Evolutionary conservation across 2,329 filamentous ascomycete genomes (phyloP).

Genomic region (Penicillium sp.): DNA sequence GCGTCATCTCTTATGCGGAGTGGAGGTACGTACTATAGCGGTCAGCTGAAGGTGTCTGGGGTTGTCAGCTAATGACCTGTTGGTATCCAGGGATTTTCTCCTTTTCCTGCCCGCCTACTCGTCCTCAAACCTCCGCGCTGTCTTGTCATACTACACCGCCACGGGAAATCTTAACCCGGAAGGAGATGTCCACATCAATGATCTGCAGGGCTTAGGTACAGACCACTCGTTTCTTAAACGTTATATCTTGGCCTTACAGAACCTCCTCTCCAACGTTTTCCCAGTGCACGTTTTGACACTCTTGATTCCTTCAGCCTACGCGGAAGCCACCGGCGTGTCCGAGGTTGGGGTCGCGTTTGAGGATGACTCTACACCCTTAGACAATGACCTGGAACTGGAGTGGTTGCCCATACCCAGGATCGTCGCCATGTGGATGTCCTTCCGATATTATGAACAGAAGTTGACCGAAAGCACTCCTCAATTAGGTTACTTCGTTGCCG

Average conservation of each 20-base stretch:
- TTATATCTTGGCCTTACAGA: slow-evolving; percentile 28
- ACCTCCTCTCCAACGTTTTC: slow-evolving; percentile 31
- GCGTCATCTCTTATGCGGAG: slow-evolving; percentile 79
- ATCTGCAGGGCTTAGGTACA: slow-evolving; percentile 89
- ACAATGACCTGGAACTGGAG: slow-evolving; percentile 34
- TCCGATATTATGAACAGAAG: slow-evolving; percentile 38
- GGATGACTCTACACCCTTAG: slow-evolving; percentile 25
- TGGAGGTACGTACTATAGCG: slow-evolving; percentile 65
- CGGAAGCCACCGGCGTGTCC: slow-evolving; percentile 24
- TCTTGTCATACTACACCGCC: slow-evolving; percentile 83
- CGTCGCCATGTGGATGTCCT: slow-evolving; percentile 38
- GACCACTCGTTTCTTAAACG: slow-evolving; percentile 35
- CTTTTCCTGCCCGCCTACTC: slow-evolving; percentile 75
- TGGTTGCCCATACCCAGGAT: slow-evolving; percentile 35
- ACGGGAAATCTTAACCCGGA: slow-evolving; percentile 84
- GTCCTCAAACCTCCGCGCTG: slow-evolving; percentile 58
- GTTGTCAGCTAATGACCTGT: slow-evolving; percentile 3
- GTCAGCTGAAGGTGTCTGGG: slow-evolving; percentile 5
- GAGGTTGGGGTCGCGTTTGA: slow-evolving; percentile 22
- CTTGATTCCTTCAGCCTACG: slow-evolving; percentile 27
- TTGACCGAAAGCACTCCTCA: slow-evolving; percentile 41
- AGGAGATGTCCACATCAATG: slow-evolving; percentile 88
- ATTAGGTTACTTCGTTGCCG: slow-evolving; percentile 85
- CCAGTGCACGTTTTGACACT: slow-evolving; percentile 27
- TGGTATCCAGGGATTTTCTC: slow-evolving; percentile 77